Conservation (phyloP, 805 yeast genomes). For the Nakazawaea siamensis region DNA sequence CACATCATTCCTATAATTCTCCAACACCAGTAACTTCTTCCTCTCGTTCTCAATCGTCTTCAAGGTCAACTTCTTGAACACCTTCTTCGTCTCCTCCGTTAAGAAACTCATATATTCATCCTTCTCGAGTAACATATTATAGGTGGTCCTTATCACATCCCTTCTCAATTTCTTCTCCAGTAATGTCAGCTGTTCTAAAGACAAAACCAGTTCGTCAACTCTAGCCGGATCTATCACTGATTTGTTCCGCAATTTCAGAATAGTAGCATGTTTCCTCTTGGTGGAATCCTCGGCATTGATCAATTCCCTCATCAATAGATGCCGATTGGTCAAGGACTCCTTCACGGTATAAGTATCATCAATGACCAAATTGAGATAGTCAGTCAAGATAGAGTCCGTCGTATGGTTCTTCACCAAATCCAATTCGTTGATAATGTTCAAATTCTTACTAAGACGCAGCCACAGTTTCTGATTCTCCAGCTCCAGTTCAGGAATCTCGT, state of each 20-base stretch:
- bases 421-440: constrained; percentile 67
- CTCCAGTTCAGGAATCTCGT: constrained; percentile 30
- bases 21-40: constrained; percentile 66
- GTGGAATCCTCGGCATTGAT: constrained; percentile 71
- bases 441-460: constrained; percentile 65
- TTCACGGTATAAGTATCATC: constrained; percentile 81
- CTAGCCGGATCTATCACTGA: constrained; percentile 76
- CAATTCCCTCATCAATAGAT: constrained; percentile 84
- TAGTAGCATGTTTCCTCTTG: constrained; percentile 59
- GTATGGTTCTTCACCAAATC: constrained; percentile 63
- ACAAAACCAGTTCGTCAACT: constrained; percentile 82
- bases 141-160: constrained; percentile 75
- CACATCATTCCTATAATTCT: constrained; percentile 42
- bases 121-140: constrained; percentile 75
- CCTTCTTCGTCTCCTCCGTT: constrained; percentile 43
- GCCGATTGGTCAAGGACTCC: constrained; percentile 89
- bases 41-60: constrained; percentile 82
- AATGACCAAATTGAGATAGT: constrained; percentile 54
- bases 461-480: constrained; percentile 73
- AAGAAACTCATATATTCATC: constrained; percentile 49
- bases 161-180: constrained; percentile 68
- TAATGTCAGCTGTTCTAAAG: constrained; percentile 70
- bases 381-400: constrained; percentile 70
- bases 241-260: constrained; percentile 61
- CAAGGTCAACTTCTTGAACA: constrained; percentile 53